Conservation (phyloP, 2,329 filamentous ascomycete species). For the Pestalotiopsis sp. region DNA sequence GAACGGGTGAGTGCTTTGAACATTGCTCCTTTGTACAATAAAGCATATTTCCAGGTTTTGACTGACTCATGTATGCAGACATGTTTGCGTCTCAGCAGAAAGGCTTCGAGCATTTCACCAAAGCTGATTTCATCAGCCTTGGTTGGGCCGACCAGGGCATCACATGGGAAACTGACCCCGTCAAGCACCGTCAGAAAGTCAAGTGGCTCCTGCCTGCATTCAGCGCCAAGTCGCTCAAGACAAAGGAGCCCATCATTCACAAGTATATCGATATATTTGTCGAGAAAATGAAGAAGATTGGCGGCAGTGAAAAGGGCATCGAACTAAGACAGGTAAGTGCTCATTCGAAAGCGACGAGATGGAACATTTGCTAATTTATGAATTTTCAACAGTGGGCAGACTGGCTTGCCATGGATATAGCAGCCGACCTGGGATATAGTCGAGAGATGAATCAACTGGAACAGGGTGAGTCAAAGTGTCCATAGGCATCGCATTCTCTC, state of each 20-base stretch:
- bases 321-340: neutral
- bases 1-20: conserved; percentile 2
- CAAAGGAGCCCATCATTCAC: conserved; percentile 24
- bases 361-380: neutral
- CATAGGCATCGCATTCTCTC: neutral
- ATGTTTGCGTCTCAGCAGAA: conserved; percentile 19
- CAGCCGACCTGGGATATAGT: conserved; percentile 18
- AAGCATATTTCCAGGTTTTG: neutral
- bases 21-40: neutral
- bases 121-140: conserved; percentile 25
- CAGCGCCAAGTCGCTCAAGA: conserved; percentile 19
- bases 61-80: neutral
- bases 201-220: conserved; percentile 26
- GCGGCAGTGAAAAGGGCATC: neutral
- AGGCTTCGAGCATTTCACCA: conserved; percentile 21
- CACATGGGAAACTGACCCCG: conserved; percentile 25
- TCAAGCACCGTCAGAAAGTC: conserved; percentile 20
- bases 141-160: conserved; percentile 23
- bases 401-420: conserved; percentile 25
- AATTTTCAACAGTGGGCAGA: conserved; percentile 18
- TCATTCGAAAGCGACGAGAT: neutral
- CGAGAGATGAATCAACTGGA: neutral
- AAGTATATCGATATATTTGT: conserved; percentile 25
- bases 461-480: neutral
- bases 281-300: conserved; percentile 18